phyloP scores from a whole-genome alignment of 1,284 basidiomycete genomes.

The Ganoderma resinaceum region DNA sequence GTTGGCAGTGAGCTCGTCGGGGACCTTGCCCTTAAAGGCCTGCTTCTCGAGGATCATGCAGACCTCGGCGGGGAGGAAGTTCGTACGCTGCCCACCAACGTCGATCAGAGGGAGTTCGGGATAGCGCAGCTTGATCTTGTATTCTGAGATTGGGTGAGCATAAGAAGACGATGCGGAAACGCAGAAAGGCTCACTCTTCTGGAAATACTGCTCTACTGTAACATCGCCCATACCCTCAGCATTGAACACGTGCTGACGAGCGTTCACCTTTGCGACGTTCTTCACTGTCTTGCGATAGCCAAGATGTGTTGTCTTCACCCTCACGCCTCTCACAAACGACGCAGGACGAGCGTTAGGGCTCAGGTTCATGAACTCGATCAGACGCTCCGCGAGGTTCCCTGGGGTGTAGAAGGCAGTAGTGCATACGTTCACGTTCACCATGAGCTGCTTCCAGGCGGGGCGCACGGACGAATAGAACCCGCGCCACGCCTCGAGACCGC shows the following conservation, averaged over 20 bases:
- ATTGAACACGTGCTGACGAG: slow-evolving; percentile 61
- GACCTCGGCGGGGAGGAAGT: slow-evolving; percentile 69
- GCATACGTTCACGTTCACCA: slow-evolving; percentile 83
- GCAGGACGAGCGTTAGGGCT: slow-evolving; percentile 58
- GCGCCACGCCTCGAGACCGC: slow-evolving; percentile 70
- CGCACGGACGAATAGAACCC: slow-evolving; percentile 82
- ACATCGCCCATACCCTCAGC: slow-evolving; percentile 57
- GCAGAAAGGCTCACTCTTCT: slow-evolving; percentile 51
- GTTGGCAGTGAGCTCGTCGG: slow-evolving; percentile 66
- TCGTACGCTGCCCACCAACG: slow-evolving; percentile 59
- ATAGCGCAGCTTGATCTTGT: slow-evolving; percentile 54
- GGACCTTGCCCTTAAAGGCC: slow-evolving; percentile 72
- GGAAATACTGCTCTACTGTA: slow-evolving; percentile 71
- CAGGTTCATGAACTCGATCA: slow-evolving; percentile 57
- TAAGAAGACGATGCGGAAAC: not conserved
- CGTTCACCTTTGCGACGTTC: slow-evolving; percentile 50
- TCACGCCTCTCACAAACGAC: slow-evolving; percentile 65
- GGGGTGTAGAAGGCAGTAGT: slow-evolving; percentile 78
- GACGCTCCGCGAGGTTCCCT: slow-evolving; percentile 64
- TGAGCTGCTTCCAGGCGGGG: slow-evolving; percentile 72
- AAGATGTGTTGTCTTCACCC: slow-evolving; percentile 63
- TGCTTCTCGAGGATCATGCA: slow-evolving; percentile 76
- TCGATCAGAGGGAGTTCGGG: slow-evolving; percentile 69
- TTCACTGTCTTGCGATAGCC: slow-evolving; percentile 69
- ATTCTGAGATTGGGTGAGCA: slow-evolving; percentile 50